Evolutionary conservation across 2,329 filamentous ascomycete species (phyloP).

Genomic region (Cryphonectria nitschkei): DNA sequence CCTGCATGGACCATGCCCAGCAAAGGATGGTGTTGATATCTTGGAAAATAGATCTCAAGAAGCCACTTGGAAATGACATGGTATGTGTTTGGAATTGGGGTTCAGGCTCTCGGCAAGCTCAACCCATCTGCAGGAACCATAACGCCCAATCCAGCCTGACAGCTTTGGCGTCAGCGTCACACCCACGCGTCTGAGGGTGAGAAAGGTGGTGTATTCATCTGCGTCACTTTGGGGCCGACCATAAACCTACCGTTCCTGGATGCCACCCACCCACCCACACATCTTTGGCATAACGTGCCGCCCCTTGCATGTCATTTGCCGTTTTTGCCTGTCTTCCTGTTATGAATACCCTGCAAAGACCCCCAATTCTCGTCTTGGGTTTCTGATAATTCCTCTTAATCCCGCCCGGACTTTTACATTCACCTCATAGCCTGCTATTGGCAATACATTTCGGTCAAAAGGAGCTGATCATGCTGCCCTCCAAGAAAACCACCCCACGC

Average conservation of each 20-base stretch:
- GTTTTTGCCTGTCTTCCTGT: not conserved
- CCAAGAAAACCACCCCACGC: not conserved
- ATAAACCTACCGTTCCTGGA: not conserved
- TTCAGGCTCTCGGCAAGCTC: not conserved
- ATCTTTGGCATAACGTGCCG: not conserved
- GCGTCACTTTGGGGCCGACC: not conserved
- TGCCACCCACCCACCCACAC: not conserved
- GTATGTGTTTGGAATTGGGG: not conserved
- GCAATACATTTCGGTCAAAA: not conserved
- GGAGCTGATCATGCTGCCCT: not conserved
- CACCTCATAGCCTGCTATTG: not conserved
- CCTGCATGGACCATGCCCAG: not conserved
- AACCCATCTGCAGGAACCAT: slow-evolving; percentile 15
- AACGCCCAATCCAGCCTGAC: not conserved
- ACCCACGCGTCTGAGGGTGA: not conserved
- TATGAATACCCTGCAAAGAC: not conserved
- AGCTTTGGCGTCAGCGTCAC: not conserved
- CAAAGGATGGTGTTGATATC: not conserved
- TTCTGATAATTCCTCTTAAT: not conserved
- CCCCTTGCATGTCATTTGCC: slow-evolving; percentile 1
- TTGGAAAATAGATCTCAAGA: not conserved
- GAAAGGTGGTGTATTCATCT: slow-evolving; percentile 8
- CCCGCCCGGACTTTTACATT: not conserved
- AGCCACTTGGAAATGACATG: not conserved
- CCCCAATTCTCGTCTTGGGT: not conserved